Percentiles rank a stretch among this genome's conserved stretches.
These are phyloP conservation scores for Cryptomeria japonica DNA, from an alignment of 75 land plant species.

Conservation along the genomic window DNA sequence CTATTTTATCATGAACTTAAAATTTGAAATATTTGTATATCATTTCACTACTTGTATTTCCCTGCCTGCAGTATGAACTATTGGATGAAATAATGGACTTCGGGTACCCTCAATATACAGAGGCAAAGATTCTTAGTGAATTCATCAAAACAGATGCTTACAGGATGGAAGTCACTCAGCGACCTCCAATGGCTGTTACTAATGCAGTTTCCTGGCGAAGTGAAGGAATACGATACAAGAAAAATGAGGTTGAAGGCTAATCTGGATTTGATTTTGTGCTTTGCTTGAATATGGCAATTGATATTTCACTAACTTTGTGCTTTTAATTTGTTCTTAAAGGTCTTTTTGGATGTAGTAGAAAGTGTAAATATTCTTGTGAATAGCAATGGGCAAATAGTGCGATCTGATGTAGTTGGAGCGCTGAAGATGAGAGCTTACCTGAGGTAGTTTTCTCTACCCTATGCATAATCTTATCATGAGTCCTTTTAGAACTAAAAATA, in stretches of 20 bases:
- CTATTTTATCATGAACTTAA: background rate
- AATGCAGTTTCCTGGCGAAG: conserved; percentile 99
- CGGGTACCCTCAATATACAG: conserved; percentile 99
- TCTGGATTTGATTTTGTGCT: background rate
- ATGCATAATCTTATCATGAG: background rate
- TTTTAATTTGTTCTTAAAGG: conserved; percentile 46
- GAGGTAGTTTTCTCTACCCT: conserved; percentile 45
- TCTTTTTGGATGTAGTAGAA: conserved; percentile 99
- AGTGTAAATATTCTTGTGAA: conserved; percentile 99
- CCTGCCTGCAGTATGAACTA: conserved; percentile 79
- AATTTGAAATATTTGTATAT: background rate
- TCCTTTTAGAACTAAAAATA: background rate
- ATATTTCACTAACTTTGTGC: background rate
- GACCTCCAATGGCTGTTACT: conserved; percentile 99
- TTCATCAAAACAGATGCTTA: conserved; percentile 99
- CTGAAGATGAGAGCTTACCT: conserved; percentile 98
- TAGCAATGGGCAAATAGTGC: conserved; percentile 96
- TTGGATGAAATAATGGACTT: conserved; percentile 99
- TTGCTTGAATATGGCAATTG: background rate
- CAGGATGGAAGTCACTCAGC: conserved; percentile 93
- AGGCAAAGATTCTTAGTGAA: conserved; percentile 98
- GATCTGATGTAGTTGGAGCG: conserved; percentile 99
- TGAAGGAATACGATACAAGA: conserved; percentile 97
- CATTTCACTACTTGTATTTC: background rate
- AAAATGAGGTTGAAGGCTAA: conserved; percentile 79